phyloP scores from a whole-genome alignment of 192 early-diverging fungal species.

The Coemansia sp. region DNA sequence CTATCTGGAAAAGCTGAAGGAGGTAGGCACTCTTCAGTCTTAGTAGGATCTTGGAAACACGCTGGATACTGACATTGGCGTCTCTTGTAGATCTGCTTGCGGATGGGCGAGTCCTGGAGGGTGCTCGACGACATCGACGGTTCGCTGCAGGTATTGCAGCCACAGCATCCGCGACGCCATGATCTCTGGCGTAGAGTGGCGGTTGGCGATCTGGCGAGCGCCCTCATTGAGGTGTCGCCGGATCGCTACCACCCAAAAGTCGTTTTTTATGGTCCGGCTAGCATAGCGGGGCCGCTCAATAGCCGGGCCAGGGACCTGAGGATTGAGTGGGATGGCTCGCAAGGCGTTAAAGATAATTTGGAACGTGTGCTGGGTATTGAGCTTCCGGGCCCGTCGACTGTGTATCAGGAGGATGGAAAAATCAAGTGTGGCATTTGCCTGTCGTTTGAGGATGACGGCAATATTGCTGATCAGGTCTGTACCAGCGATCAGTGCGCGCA shows the following conservation, averaged over 20 bases:
- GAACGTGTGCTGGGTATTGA: slow-evolving; percentile 12
- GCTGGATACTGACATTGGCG: background rate
- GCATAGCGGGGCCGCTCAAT: slow-evolving; percentile 23
- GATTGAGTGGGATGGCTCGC: slow-evolving; percentile 11
- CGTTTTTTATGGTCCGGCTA: slow-evolving; percentile 34
- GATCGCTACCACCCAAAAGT: slow-evolving; percentile 23
- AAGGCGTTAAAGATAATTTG: slow-evolving; percentile 19
- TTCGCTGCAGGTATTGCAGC: slow-evolving; percentile 38
- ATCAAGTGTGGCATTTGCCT: slow-evolving; percentile 53
- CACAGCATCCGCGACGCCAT: slow-evolving; percentile 20
- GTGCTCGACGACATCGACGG: slow-evolving; percentile 34
- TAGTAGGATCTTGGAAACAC: background rate
- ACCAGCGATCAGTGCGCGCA: slow-evolving; percentile 34
- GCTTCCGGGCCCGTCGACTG: slow-evolving; percentile 12
- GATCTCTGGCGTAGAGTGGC: slow-evolving; percentile 46
- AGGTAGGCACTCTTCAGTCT: slow-evolving; percentile 5
- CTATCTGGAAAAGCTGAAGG: slow-evolving; percentile 22
- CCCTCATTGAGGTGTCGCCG: slow-evolving; percentile 25
- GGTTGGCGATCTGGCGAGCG: slow-evolving; percentile 18
- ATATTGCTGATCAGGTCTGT: slow-evolving; percentile 42
- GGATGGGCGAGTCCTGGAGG: slow-evolving; percentile 20
- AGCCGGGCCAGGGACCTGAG: slow-evolving; percentile 2
- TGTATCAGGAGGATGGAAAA: slow-evolving; percentile 24
- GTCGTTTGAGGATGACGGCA: slow-evolving; percentile 16
- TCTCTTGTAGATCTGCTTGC: slow-evolving; percentile 21